Evolutionary conservation across 2,329 filamentous ascomycete genomes (phyloP).

Genomic region (Diaporthe sp.): DNA sequence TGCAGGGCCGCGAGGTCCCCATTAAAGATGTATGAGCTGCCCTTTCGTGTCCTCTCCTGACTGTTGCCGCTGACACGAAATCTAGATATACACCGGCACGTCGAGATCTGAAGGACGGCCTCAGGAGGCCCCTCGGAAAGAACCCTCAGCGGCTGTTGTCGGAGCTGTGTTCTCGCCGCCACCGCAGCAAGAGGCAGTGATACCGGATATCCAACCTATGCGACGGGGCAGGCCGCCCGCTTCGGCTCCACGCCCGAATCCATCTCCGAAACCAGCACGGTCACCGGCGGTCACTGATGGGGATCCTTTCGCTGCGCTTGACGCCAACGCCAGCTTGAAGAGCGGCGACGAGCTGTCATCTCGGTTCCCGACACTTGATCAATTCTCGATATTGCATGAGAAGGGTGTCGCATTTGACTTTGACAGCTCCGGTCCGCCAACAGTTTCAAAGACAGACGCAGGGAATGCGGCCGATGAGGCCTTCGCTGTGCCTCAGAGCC

Average conservation of each 20-base stretch:
- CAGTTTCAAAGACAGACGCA: slow-evolving; percentile 73
- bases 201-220: slow-evolving; percentile 96
- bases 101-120: slow-evolving; percentile 72
- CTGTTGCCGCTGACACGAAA: slow-evolving; percentile 38
- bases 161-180: slow-evolving; percentile 87
- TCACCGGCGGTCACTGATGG: slow-evolving; percentile 78
- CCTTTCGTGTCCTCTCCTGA: slow-evolving; percentile 39
- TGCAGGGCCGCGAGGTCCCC: slow-evolving; percentile 88
- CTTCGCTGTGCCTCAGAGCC: slow-evolving; percentile 68
- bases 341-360: slow-evolving; percentile 81
- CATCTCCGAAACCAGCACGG: slow-evolving; percentile 67
- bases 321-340: slow-evolving; percentile 64
- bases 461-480: slow-evolving; percentile 77
- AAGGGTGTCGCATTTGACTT: slow-evolving; percentile 88
- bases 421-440: slow-evolving; percentile 65
- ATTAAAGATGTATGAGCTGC: slow-evolving; percentile 82
- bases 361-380: slow-evolving; percentile 90
- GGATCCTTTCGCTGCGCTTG: slow-evolving; percentile 93
- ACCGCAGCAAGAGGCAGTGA: slow-evolving; percentile 74
- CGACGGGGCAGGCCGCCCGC: slow-evolving; percentile 80
- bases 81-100: slow-evolving; percentile 77
- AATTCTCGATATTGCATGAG: slow-evolving; percentile 92
- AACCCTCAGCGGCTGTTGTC: slow-evolving; percentile 73
- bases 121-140: slow-evolving; percentile 64
- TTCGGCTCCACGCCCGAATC: slow-evolving; percentile 51